These are phyloP conservation scores for Blattamonas nauphoetae DNA, from an alignment of 78 protist genomes.

Conservation along the genomic window DNA sequence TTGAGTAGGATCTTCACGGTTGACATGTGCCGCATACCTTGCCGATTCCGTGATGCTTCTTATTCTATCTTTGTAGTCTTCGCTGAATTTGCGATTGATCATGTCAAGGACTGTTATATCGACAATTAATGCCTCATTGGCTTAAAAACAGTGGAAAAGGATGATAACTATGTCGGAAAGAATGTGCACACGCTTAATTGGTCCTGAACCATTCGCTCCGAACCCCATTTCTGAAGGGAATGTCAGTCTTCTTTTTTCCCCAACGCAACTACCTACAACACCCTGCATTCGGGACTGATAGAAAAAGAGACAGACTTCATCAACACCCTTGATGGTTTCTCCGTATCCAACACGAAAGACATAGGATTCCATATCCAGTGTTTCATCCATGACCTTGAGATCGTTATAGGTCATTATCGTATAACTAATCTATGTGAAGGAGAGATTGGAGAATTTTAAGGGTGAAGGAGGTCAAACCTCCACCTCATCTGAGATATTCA, in stretches of 20 bases:
- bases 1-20: too few species aligned
- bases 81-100: not conserved
- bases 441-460: too few species aligned
- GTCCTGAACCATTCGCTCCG: not conserved
- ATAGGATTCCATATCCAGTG: not conserved
- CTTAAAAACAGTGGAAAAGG: too few species aligned
- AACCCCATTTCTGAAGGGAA: not conserved
- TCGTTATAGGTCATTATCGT: not conserved
- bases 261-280: not conserved
- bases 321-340: not conserved
- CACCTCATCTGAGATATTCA: too few species aligned
- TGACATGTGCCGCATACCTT: too few species aligned
- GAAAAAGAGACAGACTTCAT: not conserved
- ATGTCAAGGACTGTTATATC: not conserved
- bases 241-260: not conserved
- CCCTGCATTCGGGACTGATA: too few species aligned
- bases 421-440: not conserved
- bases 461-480: too few species aligned
- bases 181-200: too few species aligned
- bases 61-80: not conserved
- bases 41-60: too few species aligned
- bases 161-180: too few species aligned
- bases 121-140: not conserved
- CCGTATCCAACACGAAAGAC: constrained; percentile 2
- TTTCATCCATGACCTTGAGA: not conserved